Evolutionary conservation across 306 rosid genomes (phyloP).

Genomic region (Cicer bijugum): DNA sequence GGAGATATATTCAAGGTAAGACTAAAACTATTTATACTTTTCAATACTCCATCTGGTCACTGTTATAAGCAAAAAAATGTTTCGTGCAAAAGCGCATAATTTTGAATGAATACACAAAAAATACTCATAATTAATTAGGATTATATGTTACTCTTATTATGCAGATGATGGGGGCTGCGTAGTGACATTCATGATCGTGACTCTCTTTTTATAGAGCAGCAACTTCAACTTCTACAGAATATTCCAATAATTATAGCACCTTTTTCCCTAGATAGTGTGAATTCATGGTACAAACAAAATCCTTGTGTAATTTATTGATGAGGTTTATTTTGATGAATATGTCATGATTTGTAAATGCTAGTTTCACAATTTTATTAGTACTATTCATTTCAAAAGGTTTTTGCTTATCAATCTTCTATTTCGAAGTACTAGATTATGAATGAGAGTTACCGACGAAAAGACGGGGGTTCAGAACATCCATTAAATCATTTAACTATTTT

Average conservation of each 20-base stretch:
- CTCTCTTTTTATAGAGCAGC: conserved; percentile 29
- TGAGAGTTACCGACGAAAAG: background rate
- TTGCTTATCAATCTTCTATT: conserved; percentile 1
- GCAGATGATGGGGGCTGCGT: conserved; percentile 86
- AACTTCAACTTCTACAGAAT: conserved; percentile 34
- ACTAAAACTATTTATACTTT: background rate
- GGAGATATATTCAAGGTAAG: conserved; percentile 93
- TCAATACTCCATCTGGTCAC: conserved; percentile 3
- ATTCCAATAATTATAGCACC: conserved; percentile 25
- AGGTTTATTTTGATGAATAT: conserved; percentile 34
- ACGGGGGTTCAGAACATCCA: background rate
- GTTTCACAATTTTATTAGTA: conserved; percentile 37
- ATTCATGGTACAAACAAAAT: conserved; percentile 16
- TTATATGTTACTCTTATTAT: conserved; percentile 36
- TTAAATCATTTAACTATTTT: background rate
- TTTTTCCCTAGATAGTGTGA: background rate
- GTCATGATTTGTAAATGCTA: conserved; percentile 41
- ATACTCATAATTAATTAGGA: conserved; percentile 10
- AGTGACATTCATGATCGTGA: conserved; percentile 35
- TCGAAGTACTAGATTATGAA: background rate
- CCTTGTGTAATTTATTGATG: conserved; percentile 26
- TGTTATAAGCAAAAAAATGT: no score
- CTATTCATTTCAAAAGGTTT: background rate
- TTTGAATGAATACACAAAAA: background rate
- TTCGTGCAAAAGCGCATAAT: background rate